Base-by-base conservation (phyloP, 2,329 filamentous ascomycete species). In the Ceratocystis colombiana region DNA sequence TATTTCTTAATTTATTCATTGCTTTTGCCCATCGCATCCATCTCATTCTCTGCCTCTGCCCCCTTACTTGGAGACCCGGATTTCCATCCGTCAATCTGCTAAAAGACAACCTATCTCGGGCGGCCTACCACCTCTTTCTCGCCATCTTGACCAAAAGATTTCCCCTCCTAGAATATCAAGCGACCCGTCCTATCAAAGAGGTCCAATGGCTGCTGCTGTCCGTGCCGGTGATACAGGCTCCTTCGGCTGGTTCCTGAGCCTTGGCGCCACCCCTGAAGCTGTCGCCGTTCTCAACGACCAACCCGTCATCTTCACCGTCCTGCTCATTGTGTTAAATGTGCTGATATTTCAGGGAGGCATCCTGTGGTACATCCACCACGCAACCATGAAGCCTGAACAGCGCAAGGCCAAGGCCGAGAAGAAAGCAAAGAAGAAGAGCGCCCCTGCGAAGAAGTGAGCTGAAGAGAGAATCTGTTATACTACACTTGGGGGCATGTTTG, bases 231-330 rank as follows among this genome's bases (percentile, higher is more conserved):
- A 69, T 30, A 65, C 61, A 70, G 81, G 78, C 68, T 77, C 82
- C 72, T 85, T 84, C 72, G 80, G 80, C 73, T 85, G 80, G 77
- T 79, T 85, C 70, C 71, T 71, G 71, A 78, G 75, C 68, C 79
- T 85, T 70, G 83, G 83, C 73, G 83, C 82, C 62, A 84, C 83
- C 20, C 76, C 77, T 45, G 75, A 83, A 72, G 82, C 82, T 70
- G 80, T 85, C 71, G 81, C 81, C 69, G 79, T 80, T 64, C 77
- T 85, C 72, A 84, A 85, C 75, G 82, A 85, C 71, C 83, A 85
- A 73, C 82, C 83, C 25, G 75, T 80, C 68, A 76, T 85, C 65
- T 84, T 85, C 75, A 81, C 78, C 69, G 80, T 81, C 69, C 79
- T 85, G 68, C 69, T 85, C 69, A 73, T 83, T 72, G 81, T 82